Base-by-base conservation (phyloP, 352 stramenopile genomes). In the Pythium chondricola region DNA sequence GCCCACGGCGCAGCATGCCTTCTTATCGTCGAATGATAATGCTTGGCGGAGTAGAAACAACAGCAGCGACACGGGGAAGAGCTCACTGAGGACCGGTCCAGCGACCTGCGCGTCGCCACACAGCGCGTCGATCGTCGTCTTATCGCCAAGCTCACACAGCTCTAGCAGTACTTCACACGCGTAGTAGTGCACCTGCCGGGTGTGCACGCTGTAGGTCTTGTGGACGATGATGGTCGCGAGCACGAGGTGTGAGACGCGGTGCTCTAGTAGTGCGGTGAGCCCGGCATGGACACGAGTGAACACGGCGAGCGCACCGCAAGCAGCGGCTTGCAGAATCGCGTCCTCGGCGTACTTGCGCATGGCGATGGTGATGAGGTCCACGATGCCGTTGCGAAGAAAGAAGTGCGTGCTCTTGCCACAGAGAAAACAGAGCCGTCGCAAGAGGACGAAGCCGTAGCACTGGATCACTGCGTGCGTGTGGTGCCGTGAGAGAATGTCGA, bases 131-230 rank as follows among this genome's bases (percentile, higher is more conserved):
- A 85, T 52, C 22, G 77, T 84, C 21, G 66, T 63, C 11, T 57
- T 47, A 48, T 92, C 80, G 8, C 71, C 74, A 6, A 87, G 52
- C 38, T 92, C 80, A 38, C 76, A 84, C 26, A 92, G 61, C 37
- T 88, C 74, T 8, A 88, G 56, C 20, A 91, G 40, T 31, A 91
- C 77, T 85, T 93, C 78, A 29, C 71, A 84, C 1, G 74, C 77
- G 46, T 90, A 90, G 62, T 86, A 93, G 38, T 90, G 79, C 13
- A 93, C 78, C 61, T 93, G 81, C 0, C 81, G 76, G 2, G 81
- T 90, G 63, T 93, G 79, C 4, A 90, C 74, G 41, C 76, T 89
- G 51, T 90, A 89, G 0, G 70, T 71, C 50, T 90, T 87, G 65
- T 93, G 81, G 29, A 71, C 74, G n/a, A 84, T 65, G 27, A 89